Base-by-base conservation (phyloP, 257 asterid species). In the Jacaranda copaia region DNA sequence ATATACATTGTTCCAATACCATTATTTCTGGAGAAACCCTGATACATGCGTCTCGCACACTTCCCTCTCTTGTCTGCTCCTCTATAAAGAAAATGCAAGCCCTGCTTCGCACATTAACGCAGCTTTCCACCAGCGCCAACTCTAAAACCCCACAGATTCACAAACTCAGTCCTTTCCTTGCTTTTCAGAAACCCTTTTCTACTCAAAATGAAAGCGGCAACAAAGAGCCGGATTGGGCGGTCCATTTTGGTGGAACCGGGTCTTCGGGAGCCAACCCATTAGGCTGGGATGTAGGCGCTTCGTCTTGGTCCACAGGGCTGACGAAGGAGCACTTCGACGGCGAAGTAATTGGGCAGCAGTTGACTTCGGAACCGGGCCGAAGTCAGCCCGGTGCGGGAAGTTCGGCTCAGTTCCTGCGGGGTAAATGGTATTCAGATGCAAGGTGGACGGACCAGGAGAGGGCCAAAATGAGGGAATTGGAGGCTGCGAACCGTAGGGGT, bases 251-350 rank as follows among this genome's bases (percentile, higher is more conserved):
- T 2, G 92, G 83, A 45, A 13, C 82, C 66, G 70, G 79, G 19
- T 65, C 87, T 6, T 62, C 84, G 2, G 82, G 77, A 2, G 62
- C 82, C 66, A 87, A 86, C 63, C 52, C 86, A 4, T 75, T 88
- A 79, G 91, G 89, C n/a, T 94, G 98, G 98, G 97, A 88, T 19
- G 61, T 8, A 5, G 90, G 82, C 14, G 55, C 84, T 15, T 85
- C 90, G 25, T 85, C 98, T 15, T 95, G 99, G 99, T 88, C 96
- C 40, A 89, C 97, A 49, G 98, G 99, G 43, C 78, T 93, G 12
- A 93, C 99, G 19, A 90, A 84, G 77, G 98, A 93, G 77, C 97
- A 95, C 83, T 93, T 93, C 70, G 97, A 87, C 55, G 99, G 99
- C 15, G 94, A 91, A 80, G 89, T 73, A 4, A 82, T 95, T 19